Base-by-base conservation (phyloP, 139 green algal species). In the Chlamydomonas asymmetrica region DNA sequence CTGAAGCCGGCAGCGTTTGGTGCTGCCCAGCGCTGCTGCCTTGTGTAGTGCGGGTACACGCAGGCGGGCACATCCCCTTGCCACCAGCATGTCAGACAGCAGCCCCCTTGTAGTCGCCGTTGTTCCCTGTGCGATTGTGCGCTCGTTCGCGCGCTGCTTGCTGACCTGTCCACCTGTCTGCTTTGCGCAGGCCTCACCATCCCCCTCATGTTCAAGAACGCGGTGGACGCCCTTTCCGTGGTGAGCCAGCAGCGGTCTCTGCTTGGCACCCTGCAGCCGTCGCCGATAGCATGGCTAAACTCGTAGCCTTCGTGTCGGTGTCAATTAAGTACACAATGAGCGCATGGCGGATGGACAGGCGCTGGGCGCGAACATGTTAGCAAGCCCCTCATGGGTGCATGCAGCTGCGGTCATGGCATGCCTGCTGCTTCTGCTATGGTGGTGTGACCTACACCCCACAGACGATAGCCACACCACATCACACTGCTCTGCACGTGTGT, bases 131-230 rank as follows among this genome's bases (percentile, higher is more conserved):
- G 13, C 32, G 4, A 34, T 9, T n/a, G 25, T 49, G 31, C 25
- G 13, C 25, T 4, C 52, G 9, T n/a, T 34, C 9, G 38, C 23
- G 23, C 45, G 18, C 10, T 34, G 13, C 34, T 52, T 41, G 25
- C 38, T 49, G 34, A 34, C 60, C 10, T 40, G 27, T 20, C 62
- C 8, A 10, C 3, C 34, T 63, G 18, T 27, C 37, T 22, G 6
- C 23, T 57, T 63, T 23, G 80, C 40, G 78, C 92, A 87, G 93
- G 93, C 39, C 63, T 97, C 43, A 63, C 83, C 8, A 84, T 85
- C 25, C 93, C 93, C 1, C 43, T 96, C 20, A 91, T 85, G 68
- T 88, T 97, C 41, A 96, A 95, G 63, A 48, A 74, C 0, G 93
- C 91, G 1, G 84, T 97, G 4, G 92, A 98, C 68, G 80, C 79